phyloP scores from a whole-genome alignment of 2,329 filamentous ascomycete species.

The Penicillium sp. region DNA sequence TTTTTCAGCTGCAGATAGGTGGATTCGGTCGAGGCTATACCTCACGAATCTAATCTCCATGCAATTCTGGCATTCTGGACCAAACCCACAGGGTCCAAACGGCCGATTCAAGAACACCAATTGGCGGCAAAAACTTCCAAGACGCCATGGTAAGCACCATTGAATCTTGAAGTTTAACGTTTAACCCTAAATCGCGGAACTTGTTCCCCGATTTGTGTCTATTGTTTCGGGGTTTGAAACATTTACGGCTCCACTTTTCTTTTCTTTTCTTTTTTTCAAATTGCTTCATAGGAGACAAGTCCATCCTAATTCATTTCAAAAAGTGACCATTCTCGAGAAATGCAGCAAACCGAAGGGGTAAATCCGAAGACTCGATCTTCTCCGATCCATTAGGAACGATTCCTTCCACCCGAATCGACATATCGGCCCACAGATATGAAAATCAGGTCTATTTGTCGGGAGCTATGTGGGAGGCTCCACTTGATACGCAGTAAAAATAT shows the following conservation, averaged over 20 bases:
- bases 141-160: constrained; percentile 9
- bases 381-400: constrained; percentile 16
- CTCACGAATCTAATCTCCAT: constrained; percentile 8
- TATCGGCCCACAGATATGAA: neutral
- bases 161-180: constrained; percentile 22
- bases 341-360: neutral
- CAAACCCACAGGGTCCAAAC: constrained; percentile 1
- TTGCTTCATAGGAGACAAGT: neutral
- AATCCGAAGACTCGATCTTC: neutral
- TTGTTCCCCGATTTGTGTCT: neutral
- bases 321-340: neutral
- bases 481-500: too few relatives aligned
- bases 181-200: constrained; percentile 4
- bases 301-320: too few relatives aligned
- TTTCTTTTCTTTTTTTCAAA: neutral
- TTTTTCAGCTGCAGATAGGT: neutral
- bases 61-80: neutral
- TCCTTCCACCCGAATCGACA: constrained; percentile 20
- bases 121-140: neutral
- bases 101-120: neutral
- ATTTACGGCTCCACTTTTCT: neutral
- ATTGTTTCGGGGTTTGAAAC: neutral
- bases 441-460: too few relatives aligned
- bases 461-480: too few relatives aligned
- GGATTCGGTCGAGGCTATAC: neutral